phyloP scores from a whole-genome alignment of 2,329 filamentous ascomycete genomes.

The Exophiala spinifera region DNA sequence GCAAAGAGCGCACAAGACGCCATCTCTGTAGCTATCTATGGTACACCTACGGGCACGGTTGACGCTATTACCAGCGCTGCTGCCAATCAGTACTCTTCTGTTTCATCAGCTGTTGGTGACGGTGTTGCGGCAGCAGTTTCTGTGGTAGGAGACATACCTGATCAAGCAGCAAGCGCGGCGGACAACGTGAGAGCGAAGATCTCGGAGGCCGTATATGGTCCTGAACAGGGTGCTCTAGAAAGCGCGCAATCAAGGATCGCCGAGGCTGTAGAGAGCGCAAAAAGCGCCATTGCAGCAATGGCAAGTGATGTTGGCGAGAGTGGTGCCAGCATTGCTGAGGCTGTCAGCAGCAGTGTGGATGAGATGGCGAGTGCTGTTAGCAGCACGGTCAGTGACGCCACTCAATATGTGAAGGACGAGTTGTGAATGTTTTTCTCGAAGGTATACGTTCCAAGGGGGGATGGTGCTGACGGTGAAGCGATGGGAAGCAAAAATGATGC shows the following conservation, averaged over 20 bases:
- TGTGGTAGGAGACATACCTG: conserved; percentile 24
- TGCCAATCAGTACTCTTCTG: conserved; percentile 43
- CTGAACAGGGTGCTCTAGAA: conserved; percentile 38
- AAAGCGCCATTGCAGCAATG: conserved; percentile 34
- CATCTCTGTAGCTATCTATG: conserved; percentile 57
- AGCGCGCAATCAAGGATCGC: conserved; percentile 34
- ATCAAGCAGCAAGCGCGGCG: conserved; percentile 25
- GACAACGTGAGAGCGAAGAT: conserved; percentile 31
- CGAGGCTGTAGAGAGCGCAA: conserved; percentile 37
- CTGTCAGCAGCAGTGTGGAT: conserved; percentile 43
- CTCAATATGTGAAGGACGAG: conserved; percentile 51
- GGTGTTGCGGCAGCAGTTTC: conserved; percentile 35
- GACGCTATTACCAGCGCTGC: conserved; percentile 46
- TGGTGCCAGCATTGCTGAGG: conserved; percentile 36
- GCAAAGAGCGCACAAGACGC: conserved; percentile 55
- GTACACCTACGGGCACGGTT: conserved; percentile 49
- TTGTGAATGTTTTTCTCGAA: conserved; percentile 38
- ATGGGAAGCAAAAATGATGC: not conserved
- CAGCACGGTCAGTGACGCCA: conserved; percentile 40
- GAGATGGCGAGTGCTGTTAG: conserved; percentile 48
- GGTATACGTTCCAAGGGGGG: not conserved
- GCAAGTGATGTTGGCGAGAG: conserved; percentile 30
- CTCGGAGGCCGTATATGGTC: conserved; percentile 49
- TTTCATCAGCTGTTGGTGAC: conserved; percentile 46
- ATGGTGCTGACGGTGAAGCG: not conserved